Evolutionary conservation across 345 rosid species (phyloP).

Genomic region (Sonneratia caseolaris): DNA sequence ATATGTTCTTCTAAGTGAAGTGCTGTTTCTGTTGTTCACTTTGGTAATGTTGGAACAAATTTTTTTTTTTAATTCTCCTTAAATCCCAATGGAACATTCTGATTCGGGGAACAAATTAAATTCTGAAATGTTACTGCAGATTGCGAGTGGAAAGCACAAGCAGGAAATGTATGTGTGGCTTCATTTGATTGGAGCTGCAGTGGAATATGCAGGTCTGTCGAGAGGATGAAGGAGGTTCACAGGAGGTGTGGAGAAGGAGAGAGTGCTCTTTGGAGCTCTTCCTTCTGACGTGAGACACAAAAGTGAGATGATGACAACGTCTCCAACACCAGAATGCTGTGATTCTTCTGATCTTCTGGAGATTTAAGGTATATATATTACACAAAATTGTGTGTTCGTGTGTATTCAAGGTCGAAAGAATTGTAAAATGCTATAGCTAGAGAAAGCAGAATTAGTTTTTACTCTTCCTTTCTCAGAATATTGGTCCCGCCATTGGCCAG

Average conservation of each 20-base stretch:
- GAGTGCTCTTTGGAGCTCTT: conserved; percentile 59
- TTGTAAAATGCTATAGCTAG: not conserved
- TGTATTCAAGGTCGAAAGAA: not conserved
- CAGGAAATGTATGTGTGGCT: conserved; percentile 82
- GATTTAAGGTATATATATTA: conserved; percentile 6
- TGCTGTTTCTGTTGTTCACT: not conserved
- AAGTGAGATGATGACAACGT: not conserved
- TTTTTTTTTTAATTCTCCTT: not conserved
- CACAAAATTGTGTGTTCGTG: not conserved
- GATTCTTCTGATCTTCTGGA: not conserved
- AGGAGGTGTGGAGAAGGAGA: conserved; percentile 85
- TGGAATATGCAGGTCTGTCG: conserved; percentile 78
- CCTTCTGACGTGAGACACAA: conserved; percentile 28
- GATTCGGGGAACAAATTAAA: not conserved
- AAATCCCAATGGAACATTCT: not conserved
- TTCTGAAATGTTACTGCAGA: conserved; percentile 24
- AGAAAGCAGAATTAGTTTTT: conserved; percentile 1
- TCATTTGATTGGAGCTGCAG: conserved; percentile 91
- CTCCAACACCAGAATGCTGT: not conserved
- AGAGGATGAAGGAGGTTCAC: conserved; percentile 82
- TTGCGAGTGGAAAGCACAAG: conserved; percentile 96
- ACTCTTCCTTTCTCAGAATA: not conserved
- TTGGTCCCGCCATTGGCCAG: not conserved
- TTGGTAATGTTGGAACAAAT: not conserved
- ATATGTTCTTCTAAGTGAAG: no score